A percentile compares a stretch with the other conserved stretches of the same genome.
These are phyloP conservation scores for Spironucleus salmonicida DNA, from an alignment of 208 protist species.

Conservation along the genomic window DNA sequence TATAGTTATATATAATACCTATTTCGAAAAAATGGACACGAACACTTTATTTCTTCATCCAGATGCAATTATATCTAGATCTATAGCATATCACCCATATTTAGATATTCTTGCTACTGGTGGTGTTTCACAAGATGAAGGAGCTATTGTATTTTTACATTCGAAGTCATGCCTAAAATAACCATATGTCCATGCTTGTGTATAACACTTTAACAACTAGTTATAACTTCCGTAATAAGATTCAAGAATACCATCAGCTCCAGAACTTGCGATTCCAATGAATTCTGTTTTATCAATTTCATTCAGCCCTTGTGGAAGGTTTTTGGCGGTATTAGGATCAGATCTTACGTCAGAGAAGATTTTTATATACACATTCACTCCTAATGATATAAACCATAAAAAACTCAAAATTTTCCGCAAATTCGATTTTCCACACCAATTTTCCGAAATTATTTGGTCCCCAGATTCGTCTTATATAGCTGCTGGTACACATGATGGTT, in stretches of 20 bases:
- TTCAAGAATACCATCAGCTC: neutral
- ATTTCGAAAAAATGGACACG: neutral
- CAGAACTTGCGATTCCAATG: neutral
- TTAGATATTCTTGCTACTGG: neutral
- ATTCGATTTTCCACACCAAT: neutral
- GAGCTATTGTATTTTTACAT: neutral
- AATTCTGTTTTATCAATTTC: neutral
- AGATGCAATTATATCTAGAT: neutral
- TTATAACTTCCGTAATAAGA: neutral
- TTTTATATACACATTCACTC: neutral
- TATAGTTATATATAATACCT: neutral
- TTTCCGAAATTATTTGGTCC: neutral
- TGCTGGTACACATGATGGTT: neutral
- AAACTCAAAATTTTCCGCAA: neutral
- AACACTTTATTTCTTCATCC: neutral
- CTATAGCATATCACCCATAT: neutral
- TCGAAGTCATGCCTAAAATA: neutral
- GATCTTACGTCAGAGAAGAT: neutral
- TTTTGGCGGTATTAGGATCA: neutral
- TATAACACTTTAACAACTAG: neutral
- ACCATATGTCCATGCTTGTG: neutral
- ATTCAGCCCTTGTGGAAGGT: neutral
- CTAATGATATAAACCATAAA: neutral
- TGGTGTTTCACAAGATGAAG: neutral
- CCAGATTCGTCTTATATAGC: neutral